Base-by-base conservation (phyloP, 495 filamentous ascomycete genomes). In the Podospora anserina region DNA sequence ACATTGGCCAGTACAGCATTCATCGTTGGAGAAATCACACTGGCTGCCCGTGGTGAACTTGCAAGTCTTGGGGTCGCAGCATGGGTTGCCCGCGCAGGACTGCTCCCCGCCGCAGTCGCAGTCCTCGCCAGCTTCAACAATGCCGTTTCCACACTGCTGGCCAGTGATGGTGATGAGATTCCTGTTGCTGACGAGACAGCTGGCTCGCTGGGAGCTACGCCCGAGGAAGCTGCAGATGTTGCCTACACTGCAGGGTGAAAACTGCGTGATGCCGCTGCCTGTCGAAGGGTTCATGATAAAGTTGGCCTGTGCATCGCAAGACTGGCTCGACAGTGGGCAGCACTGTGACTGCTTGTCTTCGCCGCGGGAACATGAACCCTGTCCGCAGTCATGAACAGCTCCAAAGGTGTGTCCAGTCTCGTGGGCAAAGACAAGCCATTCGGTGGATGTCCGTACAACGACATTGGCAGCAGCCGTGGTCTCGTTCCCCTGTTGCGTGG, bases 281-380 rank as follows among this genome's bases (percentile, higher is more conserved):
- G 95, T 93, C 34, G 90, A 94, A 0, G 95, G 95, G 75, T 98
- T 97, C 95, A 99, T 99, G 77, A 99, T 92, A 78, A 89, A 99
- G 58, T 83, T 76, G 26, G 88, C 89, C 39, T 82, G 79, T 44
- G 95, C 96, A 80, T 94, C 81, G 79, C 95, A 99, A 1, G 82
- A 85, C 39, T 68, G 77, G n/a, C 80, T 59, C 68, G 82, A 88
- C 26, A 96, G 83, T 0, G 94, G 96, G 75, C 95, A 99, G 77
- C 95, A 99, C 82, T 94, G 87, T 57, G 94, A 93, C 11, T 84
- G 83, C 27, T 83, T 79, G 4, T 85, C 85, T 23, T 84, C 82
- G 28, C 83, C 79, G 67, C 88, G 82, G 2, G 69, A 61, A 77
- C 95, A 98, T n/a, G 90, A 87, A 15, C 79, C 57, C 0, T 81